Conservation (phyloP, 169 alveolate genomes). For the Eimeria necatrix region DNA sequence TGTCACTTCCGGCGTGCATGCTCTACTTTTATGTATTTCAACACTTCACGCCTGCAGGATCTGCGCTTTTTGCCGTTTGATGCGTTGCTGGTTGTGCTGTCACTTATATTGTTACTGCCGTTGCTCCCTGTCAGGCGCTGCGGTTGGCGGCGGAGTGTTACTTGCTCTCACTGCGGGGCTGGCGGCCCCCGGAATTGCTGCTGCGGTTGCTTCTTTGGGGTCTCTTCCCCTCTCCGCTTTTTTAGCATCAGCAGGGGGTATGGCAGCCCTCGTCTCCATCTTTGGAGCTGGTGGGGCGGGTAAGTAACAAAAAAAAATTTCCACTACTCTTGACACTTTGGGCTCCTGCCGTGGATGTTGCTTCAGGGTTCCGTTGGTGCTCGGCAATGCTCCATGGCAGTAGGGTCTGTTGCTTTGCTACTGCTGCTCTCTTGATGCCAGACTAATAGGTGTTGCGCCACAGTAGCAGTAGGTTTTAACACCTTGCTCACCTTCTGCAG, state of each 20-base stretch:
- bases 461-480: too few relatives aligned
- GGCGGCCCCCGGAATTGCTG: conserved; percentile 94
- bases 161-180: conserved; percentile 93
- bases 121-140: conserved; percentile 86
- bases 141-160: conserved; percentile 92
- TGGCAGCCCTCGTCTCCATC: conserved; percentile 87
- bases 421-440: background rate
- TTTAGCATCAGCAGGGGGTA: conserved; percentile 90
- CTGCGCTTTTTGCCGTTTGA: background rate
- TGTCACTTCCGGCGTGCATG: too few relatives aligned
- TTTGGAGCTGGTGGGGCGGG: conserved; percentile 93
- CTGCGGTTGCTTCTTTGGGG: conserved; percentile 86
- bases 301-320: background rate
- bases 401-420: background rate
- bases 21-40: too few relatives aligned
- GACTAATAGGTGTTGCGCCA: background rate
- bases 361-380: background rate
- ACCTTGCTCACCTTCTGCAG: conserved; percentile 5
- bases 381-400: too few relatives aligned
- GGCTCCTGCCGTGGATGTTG: conserved; percentile 1
- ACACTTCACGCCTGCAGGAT: background rate
- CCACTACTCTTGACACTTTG: background rate
- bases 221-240: conserved; percentile 83
- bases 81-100: background rate
- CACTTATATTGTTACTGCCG: background rate